Evolutionary conservation across 306 rosid genomes (phyloP).

Genomic region (Rubus idaeus): DNA sequence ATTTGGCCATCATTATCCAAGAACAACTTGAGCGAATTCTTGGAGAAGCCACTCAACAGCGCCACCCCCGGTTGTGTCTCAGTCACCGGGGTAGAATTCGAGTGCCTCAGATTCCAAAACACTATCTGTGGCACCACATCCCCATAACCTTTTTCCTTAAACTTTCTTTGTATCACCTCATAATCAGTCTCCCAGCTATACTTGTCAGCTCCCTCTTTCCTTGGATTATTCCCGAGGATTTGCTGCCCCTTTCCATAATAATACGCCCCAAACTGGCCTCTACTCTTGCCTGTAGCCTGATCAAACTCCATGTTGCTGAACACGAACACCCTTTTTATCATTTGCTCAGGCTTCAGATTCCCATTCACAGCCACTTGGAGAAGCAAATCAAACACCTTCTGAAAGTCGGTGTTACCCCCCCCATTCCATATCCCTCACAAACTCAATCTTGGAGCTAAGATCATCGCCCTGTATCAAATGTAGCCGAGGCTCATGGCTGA

Average conservation of each 20-base stretch:
- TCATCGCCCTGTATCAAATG: constrained; percentile 44
- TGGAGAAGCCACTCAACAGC: constrained; percentile 59
- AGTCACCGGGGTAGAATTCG: constrained; percentile 48
- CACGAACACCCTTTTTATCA: constrained; percentile 59
- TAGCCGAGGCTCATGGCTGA: constrained; percentile 40
- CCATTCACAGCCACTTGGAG: constrained; percentile 52
- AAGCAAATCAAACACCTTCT: constrained; percentile 54
- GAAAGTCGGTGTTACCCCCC: constrained; percentile 44
- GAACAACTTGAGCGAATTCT: constrained; percentile 56
- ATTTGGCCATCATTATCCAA: constrained; percentile 39
- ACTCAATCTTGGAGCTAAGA: constrained; percentile 36
- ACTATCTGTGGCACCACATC: constrained; percentile 54
- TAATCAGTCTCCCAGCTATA: constrained; percentile 61
- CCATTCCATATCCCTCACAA: constrained; percentile 37
- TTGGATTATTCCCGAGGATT: neutral
- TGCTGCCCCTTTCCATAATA: neutral
- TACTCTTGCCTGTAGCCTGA: constrained; percentile 20
- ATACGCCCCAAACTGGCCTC: neutral
- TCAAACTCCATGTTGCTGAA: constrained; percentile 75
- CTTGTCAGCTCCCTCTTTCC: neutral
- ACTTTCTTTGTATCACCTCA: constrained; percentile 49
- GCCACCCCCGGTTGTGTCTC: constrained; percentile 56
- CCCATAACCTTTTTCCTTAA: constrained; percentile 42
- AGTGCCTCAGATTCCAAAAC: constrained; percentile 64
- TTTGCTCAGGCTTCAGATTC: constrained; percentile 42